Evolutionary conservation across 495 filamentous ascomycete genomes (phyloP), one percentile per base, ranked within the genome.

Genomic region (Xanthoparmelia taractica): DNA sequence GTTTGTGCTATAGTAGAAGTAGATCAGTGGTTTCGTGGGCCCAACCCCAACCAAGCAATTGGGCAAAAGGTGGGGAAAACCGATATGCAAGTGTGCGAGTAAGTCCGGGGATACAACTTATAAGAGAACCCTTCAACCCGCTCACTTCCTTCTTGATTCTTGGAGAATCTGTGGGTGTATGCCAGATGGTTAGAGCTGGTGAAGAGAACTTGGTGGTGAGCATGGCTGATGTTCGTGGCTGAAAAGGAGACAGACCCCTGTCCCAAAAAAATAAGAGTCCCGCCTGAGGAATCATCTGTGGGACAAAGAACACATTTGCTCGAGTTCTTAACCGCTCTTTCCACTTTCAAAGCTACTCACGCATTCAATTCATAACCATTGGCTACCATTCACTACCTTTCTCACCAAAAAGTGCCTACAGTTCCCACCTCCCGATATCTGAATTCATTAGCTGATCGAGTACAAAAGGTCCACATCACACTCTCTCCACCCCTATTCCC

Each of bases 91-190:
- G 11, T 63, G 50, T 41, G 8, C 57, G 62, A 64, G 15, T 20
- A 59, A 48, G 34, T 37, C 78, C 72, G 84, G 78, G 6, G 12
- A 29, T 6, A 13, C 47, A 50, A 50, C 1, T 50, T 17, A 50
- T 29, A 27, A 50, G 23, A 50, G 23, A 15, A 27, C 10, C 11
- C 47, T 48, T 48, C 1, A 25, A 6, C 45, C 45, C n/a, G 0
- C 2, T 48, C 45, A 48, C 8, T 48, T 47, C 43, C 5, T n/a
- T 48, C 45, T 12, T 10, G 41, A 45, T 23, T 45, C 7, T 41
- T 8, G 18, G 15, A 8, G 8, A 41, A 23, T n/a, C 20, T 20
- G 20, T 4, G 20, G 20, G 41, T n/a, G n/a, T n/a, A 45, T 23
- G 41, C 18, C 41, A n/a, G 5, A 45, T 41, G 41, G 43, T 25